Conservation (phyloP, 2,329 filamentous ascomycete genomes). For the Cladophialophora bantiana region DNA sequence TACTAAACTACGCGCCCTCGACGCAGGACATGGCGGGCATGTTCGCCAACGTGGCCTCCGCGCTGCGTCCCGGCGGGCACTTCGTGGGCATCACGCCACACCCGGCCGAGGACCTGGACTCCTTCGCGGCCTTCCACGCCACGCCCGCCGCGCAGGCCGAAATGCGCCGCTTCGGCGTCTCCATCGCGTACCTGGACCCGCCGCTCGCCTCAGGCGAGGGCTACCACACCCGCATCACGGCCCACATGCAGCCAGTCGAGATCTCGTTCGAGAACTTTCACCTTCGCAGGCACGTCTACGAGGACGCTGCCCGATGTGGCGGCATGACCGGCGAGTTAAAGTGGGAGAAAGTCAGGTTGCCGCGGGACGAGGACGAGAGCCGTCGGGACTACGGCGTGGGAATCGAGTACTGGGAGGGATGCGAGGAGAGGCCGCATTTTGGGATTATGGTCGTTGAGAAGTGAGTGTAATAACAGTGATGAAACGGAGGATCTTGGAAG, state of each 20-base stretch:
- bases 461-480: not conserved
- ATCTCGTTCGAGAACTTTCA: slow-evolving; percentile 33
- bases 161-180: slow-evolving; percentile 10
- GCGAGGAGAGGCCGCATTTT: slow-evolving; percentile 20
- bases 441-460: slow-evolving; percentile 25
- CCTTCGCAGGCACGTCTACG: slow-evolving; percentile 24
- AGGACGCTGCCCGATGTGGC: slow-evolving; percentile 19
- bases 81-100: slow-evolving; percentile 45
- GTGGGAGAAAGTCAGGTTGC: slow-evolving; percentile 21
- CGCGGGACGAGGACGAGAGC: slow-evolving; percentile 19
- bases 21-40: slow-evolving; percentile 44
- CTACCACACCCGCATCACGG: slow-evolving; percentile 27
- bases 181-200: not conserved
- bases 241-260: slow-evolving; percentile 22
- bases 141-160: slow-evolving; percentile 20
- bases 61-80: slow-evolving; percentile 46
- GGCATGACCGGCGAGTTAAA: slow-evolving; percentile 18
- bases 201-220: slow-evolving; percentile 17
- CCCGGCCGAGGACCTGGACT: slow-evolving; percentile 39
- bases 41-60: slow-evolving; percentile 47
- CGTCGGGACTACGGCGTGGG: slow-evolving; percentile 10
- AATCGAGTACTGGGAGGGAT: slow-evolving; percentile 27
- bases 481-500: not conserved
- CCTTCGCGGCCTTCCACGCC: slow-evolving; percentile 37
- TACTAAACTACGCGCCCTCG: slow-evolving; percentile 49